Base-by-base conservation (phyloP, 2,329 filamentous ascomycete species). In the Aspergillus sp. region DNA sequence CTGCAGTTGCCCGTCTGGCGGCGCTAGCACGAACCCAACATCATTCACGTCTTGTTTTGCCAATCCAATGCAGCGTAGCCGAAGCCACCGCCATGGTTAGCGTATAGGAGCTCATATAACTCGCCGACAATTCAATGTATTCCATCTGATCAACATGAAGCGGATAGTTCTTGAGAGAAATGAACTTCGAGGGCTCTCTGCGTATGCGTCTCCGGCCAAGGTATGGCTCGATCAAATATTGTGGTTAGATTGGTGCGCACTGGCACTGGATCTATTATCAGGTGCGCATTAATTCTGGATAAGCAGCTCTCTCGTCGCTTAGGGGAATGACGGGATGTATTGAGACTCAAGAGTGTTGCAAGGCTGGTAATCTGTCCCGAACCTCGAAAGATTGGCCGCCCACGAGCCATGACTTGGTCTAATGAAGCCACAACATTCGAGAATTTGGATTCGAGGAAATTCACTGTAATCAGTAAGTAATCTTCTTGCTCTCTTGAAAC, bases 1-100 rank as follows among this genome's bases (percentile, higher is more conserved):
- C 17, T 19, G 17, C 3, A 4, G 7, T 4, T 10, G 10, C 12
- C 10, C 19, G 4, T 49, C 43, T 2, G 49, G 51, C 2, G 57
- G 48, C 0, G 59, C 66, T 2, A 82, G 68, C 0, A 82, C 78
- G 53, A 80, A 81, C 43, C 82, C 76, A 2, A 82, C 67, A 41
- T 80, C 78, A 32, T 74, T 74, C 0, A 70, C 78, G 51, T 82
- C 77, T 0, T 0, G 79, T 56, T 9, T 61, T 51, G 0, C 66
- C 71, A 1, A 54, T 41, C 77, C 76, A 82, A 50, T 78, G 72
- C 44, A 81, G 61, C 2, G 74, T 63, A 0, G 78, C 77, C 0
- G 82, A 66, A 0, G 72, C 66, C 3, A 76, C 68, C 0, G 73
- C 79, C 69, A 82, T 78, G 0, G 63, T 60, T 1, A 46, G 46